These are phyloP conservation scores for Phytophthora sp. DNA, from an alignment of 352 stramenopile species.

Conservation along the genomic window DNA sequence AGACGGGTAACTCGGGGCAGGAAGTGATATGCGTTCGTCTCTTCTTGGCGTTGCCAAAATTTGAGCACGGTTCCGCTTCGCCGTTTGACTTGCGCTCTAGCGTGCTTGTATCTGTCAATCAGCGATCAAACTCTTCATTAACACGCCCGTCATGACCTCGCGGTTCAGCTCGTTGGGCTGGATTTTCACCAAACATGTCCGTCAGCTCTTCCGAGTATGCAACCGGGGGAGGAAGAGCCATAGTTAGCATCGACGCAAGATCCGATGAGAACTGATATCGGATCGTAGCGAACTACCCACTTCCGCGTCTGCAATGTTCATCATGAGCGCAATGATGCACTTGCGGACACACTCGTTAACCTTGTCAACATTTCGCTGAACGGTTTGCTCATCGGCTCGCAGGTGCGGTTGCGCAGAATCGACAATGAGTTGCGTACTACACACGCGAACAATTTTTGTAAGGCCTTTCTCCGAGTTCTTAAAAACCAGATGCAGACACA, in stretches of 20 bases:
- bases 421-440: constrained; percentile 14
- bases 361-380: neutral
- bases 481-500: constrained; percentile 6
- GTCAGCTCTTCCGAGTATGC: constrained; percentile 4
- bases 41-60: constrained; percentile 4
- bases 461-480: constrained; percentile 15
- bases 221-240: no score
- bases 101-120: constrained; percentile 7
- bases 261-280: no score
- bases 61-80: neutral
- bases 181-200: neutral
- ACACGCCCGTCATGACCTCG: constrained; percentile 10
- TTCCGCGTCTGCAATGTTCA: no score
- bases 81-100: neutral
- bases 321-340: neutral
- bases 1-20: neutral
- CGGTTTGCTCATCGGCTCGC: neutral
- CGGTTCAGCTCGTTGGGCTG: neutral
- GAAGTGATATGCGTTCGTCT: neutral
- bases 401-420: constrained; percentile 6
- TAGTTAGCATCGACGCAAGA: no score
- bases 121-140: constrained; percentile 21
- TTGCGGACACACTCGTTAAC: constrained; percentile 13
- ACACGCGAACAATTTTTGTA: constrained; percentile 4
- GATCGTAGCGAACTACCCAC: no score